A percentile compares a stretch with the other conserved stretches of the same genome.
Conservation (phyloP, 2,329 filamentous ascomycete genomes). For the Leptographium galeiforme region DNA sequence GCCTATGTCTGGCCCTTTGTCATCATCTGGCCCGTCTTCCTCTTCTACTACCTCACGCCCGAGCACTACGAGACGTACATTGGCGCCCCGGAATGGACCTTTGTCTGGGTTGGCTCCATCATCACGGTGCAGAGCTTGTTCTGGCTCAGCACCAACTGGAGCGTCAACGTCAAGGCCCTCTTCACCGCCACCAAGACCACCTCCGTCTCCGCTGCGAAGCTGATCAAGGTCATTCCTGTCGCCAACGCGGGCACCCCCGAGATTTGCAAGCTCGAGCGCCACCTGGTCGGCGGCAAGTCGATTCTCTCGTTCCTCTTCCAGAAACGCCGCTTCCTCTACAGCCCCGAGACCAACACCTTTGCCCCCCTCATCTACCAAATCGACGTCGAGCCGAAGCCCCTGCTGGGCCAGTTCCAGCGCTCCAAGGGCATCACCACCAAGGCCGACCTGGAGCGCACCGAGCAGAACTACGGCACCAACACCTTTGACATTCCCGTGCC, state of each 20-base stretch:
- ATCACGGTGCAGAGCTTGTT: constrained; percentile 75
- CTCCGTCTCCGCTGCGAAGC: constrained; percentile 56
- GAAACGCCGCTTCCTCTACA: constrained; percentile 89
- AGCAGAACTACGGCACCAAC: constrained; percentile 91
- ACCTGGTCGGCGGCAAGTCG: constrained; percentile 60
- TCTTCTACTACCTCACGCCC: constrained; percentile 71
- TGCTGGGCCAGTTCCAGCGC: constrained; percentile 63
- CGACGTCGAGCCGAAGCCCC: constrained; percentile 73
- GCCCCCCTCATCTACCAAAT: constrained; percentile 70
- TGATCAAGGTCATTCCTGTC: constrained; percentile 87
- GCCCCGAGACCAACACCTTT: constrained; percentile 59
- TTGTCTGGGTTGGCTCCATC: constrained; percentile 83
- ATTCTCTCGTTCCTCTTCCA: constrained; percentile 90
- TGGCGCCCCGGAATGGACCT: constrained; percentile 92
- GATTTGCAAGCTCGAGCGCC: constrained; percentile 69
- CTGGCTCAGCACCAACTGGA: constrained; percentile 98
- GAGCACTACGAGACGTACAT: constrained; percentile 86
- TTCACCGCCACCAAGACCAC: constrained; percentile 67
- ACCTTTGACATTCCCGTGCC: constrained; percentile 97
- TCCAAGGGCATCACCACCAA: constrained; percentile 61
- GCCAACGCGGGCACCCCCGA: constrained; percentile 82
- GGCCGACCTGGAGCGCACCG: constrained; percentile 64
- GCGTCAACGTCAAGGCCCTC: constrained; percentile 66
- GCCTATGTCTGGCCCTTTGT: constrained; percentile 88
- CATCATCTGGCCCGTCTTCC: constrained; percentile 83